Evolutionary conservation across 1,139 yeast species (phyloP), one percentile per base, ranked within the genome.

Genomic region (Nakaseomyces delphensis): DNA sequence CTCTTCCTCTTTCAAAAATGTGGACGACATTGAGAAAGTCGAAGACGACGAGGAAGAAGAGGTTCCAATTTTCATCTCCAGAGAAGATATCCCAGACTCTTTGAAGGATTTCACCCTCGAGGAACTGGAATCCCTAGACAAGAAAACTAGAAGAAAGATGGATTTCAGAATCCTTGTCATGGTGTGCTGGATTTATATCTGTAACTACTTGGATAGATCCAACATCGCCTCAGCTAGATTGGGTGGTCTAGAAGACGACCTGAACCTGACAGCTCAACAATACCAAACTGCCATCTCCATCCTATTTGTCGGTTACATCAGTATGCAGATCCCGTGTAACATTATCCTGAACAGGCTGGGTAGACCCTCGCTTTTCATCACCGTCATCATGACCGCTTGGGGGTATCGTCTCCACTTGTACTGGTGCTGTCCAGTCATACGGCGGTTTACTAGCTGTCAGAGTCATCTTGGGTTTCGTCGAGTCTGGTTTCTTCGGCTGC

Each of bases 181-280:
- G 68, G 62, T 77, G 39, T 71, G 74, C 42, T 60, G 71, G 50
- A 71, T 78, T 54, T 78, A 77, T 54, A 71, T 78, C 48, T 66
- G 79, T 52, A 75, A 75, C 57, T 76, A 76, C 54, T 61, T 78
- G 50, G 84, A 79, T 57, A 62, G 83, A 53, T 74, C 74, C 54
- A 76, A 76, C 54, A 73, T 78, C 48, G 81, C 80, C 8, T 67
- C 74, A 44, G 83, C 83, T 0, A 68, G 79, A 52, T 62, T 76
- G 23, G 81, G 77, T 43, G 76, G 77, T 3, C 60, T 78, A 43
- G 77, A 74, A 56, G 67, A 68, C 33, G 83, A 77, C 48, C 62
- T 78, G 40, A 67, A 71, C 8, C 62, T 78, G 44, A 54, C 58
- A 8, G 74, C 77, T 2, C 60, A 64, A 39, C 73, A 77, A 54